Evolutionary conservation across 2,329 filamentous ascomycete species (phyloP).

Genomic region (Ophiocordyceps unilateralis): DNA sequence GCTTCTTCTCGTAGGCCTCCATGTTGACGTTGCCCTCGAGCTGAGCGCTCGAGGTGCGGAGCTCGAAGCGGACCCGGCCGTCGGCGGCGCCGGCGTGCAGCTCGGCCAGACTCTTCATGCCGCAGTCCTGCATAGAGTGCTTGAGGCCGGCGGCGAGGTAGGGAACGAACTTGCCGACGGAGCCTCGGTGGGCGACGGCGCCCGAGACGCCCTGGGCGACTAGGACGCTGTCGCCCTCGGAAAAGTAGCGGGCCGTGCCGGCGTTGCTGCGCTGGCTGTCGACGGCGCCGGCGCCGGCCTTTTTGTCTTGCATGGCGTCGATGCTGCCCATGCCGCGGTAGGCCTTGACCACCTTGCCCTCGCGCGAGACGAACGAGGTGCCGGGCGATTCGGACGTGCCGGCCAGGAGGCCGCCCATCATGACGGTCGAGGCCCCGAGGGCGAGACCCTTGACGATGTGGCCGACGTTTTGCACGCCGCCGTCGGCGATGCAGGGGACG

Average conservation of each 20-base stretch:
- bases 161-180: slow-evolving; percentile 85
- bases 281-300: slow-evolving; percentile 59
- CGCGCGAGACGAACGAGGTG: slow-evolving; percentile 87
- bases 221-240: slow-evolving; percentile 83
- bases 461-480: slow-evolving; percentile 94
- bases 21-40: slow-evolving; percentile 95
- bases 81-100: slow-evolving; percentile 59
- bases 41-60: slow-evolving; percentile 86
- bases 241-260: slow-evolving; percentile 95
- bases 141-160: slow-evolving; percentile 92
- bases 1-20: slow-evolving; percentile 99
- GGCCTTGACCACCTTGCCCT: slow-evolving; percentile 96
- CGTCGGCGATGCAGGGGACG: slow-evolving; percentile 94
- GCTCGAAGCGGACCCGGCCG: slow-evolving; percentile 76
- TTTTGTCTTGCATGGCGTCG: slow-evolving; percentile 98
- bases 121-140: slow-evolving; percentile 94
- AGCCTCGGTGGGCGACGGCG: slow-evolving; percentile 62
- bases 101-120: slow-evolving; percentile 60
- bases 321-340: slow-evolving; percentile 99
- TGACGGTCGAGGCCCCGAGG: slow-evolving; percentile 84
- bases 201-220: slow-evolving; percentile 95
- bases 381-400: slow-evolving; percentile 96
- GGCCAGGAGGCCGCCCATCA: slow-evolving; percentile 97
- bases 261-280: slow-evolving; percentile 73
- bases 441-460: slow-evolving; percentile 98